phyloP scores from a whole-genome alignment of 1,284 basidiomycete genomes.

The Cystodermella granulosa region DNA sequence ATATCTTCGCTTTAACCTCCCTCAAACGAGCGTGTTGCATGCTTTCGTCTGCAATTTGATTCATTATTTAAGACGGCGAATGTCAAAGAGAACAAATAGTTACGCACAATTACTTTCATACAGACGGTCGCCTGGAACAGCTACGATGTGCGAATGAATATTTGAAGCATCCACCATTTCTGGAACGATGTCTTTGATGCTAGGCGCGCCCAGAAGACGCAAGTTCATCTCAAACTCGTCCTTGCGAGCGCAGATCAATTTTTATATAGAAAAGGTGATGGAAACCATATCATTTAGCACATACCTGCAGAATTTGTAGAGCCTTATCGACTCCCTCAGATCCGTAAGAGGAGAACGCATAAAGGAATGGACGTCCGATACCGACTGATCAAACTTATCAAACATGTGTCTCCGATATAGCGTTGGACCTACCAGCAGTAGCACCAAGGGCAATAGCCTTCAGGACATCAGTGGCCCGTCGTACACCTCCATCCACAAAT shows the following conservation, averaged over 20 bases:
- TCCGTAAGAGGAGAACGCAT: constrained; percentile 87
- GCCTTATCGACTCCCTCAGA: constrained; percentile 75
- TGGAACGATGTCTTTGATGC: constrained; percentile 71
- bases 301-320: constrained; percentile 71
- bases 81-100: constrained; percentile 3
- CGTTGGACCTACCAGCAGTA: constrained; percentile 59
- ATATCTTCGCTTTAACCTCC: constrained; percentile 50
- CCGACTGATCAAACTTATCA: constrained; percentile 47
- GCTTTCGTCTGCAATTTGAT: constrained; percentile 34
- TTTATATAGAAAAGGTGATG: background rate
- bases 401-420: background rate
- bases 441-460: constrained; percentile 92
- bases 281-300: constrained; percentile 15
- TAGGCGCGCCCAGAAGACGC: constrained; percentile 79
- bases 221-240: constrained; percentile 95
- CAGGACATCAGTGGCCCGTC: constrained; percentile 85
- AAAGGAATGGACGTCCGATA: constrained; percentile 79
- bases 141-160: constrained; percentile 57
- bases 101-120: constrained; percentile 75
- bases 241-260: constrained; percentile 35
- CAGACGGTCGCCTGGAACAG: constrained; percentile 66
- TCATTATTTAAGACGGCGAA: constrained; percentile 8
- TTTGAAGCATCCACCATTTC: constrained; percentile 84
- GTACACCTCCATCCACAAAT: constrained; percentile 89
- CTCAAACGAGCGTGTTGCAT: constrained; percentile 53